These are phyloP conservation scores for Hygrophorus pudorinus DNA, from an alignment of 768 basidiomycete genomes.

Conservation along the genomic window DNA sequence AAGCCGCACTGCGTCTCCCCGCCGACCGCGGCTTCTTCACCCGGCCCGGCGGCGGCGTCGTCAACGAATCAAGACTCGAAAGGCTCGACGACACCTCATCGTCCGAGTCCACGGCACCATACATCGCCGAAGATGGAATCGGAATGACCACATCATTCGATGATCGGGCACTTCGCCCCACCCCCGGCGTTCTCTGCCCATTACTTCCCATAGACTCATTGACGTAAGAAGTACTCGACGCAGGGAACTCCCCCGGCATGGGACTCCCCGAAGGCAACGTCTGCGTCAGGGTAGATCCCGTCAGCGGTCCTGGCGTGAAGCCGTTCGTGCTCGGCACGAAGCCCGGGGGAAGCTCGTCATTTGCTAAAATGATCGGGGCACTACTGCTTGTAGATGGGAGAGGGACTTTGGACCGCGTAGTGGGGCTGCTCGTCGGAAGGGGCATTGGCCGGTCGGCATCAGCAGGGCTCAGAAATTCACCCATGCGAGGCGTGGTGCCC, in stretches of 20 bases:
- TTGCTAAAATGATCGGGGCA: conserved; percentile 7
- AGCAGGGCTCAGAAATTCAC: conserved; percentile 8
- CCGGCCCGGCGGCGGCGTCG: conserved; percentile 18
- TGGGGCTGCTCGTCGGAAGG: conserved; percentile 1
- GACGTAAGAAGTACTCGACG: neutral
- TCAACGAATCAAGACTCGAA: conserved; percentile 20
- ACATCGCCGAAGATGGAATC: neutral
- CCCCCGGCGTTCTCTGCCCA: neutral
- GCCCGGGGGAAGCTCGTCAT: conserved; percentile 4
- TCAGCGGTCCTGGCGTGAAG: conserved; percentile 2
- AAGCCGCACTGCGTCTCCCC: neutral
- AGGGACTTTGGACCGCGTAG: neutral
- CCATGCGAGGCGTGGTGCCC: neutral
- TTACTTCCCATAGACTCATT: neutral
- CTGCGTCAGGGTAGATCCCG: neutral
- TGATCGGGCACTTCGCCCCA: neutral
- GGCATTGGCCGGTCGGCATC: conserved; percentile 6
- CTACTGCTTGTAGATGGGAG: conserved; percentile 4
- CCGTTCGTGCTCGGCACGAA: conserved; percentile 3
- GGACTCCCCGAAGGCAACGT: neutral
- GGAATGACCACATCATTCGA: neutral
- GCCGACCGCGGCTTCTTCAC: neutral
- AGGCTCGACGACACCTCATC: conserved; percentile 22
- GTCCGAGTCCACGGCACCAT: conserved; percentile 8
- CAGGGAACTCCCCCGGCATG: neutral